Base-by-base conservation (phyloP, 768 basidiomycete species). In the Boletus barrowsii region DNA sequence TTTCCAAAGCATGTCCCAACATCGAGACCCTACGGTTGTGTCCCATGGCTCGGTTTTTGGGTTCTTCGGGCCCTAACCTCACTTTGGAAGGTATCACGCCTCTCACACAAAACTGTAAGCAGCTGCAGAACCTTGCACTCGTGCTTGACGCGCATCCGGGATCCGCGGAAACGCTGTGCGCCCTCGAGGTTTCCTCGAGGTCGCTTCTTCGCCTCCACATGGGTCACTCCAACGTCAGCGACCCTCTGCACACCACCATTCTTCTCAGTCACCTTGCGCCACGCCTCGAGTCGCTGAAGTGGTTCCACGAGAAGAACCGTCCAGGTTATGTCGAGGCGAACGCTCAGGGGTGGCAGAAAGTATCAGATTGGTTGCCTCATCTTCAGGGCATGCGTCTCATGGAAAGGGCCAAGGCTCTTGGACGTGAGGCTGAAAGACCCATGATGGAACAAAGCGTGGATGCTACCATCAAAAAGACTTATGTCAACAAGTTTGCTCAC, bases 211-310 rank as follows among this genome's bases (percentile, higher is more conserved):
- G 88, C 46, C 72, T 91, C 45, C 83, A 89, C 68, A 76, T 89
- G 44, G 88, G 89, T 18, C 86, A 90, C 69, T 90, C 88, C 37
- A 84, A 82, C 79, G 76, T 83, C 51, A 72, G 73, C 52, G 86
- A 90, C 61, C 79, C 84, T n/a, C 77, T 91, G 53, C 83, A 83
- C 54, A 75, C 82, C 20, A 78, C 87, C 29, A 83, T 90, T 61
- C 77, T 87, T 53, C 77, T 91, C 56, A 90, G 88, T 69, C 88
- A 91, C 67, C 71, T 91, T 49, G 82, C 84, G n/a, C 88, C 89
- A 37, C 74, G 76, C 63, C 74, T 89, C 42, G 87, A 90, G 64
- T 75, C 71, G 26, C 68, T 91, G 48, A 87, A 84, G 68, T 90
- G 81, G 82, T 90, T 89, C 76, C 82, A 86, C 62, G 87, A 88